Evolutionary conservation across 768 basidiomycete genomes (phyloP).

Genomic region (Podaxis mareebaensis): DNA sequence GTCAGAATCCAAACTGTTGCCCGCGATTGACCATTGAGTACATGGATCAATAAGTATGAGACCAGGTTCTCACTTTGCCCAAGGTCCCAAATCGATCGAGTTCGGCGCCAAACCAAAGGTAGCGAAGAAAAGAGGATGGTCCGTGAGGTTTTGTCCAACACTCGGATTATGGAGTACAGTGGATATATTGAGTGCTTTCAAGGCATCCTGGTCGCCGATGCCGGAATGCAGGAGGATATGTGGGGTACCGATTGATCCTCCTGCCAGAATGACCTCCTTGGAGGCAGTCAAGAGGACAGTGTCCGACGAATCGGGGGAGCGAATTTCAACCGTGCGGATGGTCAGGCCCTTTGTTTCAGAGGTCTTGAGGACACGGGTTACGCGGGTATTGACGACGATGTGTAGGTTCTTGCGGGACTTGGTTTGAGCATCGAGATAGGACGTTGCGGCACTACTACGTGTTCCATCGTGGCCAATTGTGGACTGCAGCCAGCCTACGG

Average conservation of each 20-base stretch:
- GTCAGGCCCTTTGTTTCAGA: neutral
- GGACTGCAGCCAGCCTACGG: slow-evolving; percentile 24
- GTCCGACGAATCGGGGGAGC: neutral
- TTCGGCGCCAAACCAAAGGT: neutral
- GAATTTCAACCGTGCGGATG: slow-evolving; percentile 16
- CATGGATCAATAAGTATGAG: neutral
- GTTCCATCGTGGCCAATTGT: slow-evolving; percentile 24
- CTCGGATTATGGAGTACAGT: slow-evolving; percentile 27
- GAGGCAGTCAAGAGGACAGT: slow-evolving; percentile 20
- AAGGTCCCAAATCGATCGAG: slow-evolving; percentile 13
- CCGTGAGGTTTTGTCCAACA: slow-evolving; percentile 30
- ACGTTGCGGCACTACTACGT: slow-evolving; percentile 28
- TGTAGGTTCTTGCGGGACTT: slow-evolving; percentile 28
- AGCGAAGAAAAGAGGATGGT: slow-evolving; percentile 21
- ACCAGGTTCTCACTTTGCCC: slow-evolving; percentile 14
- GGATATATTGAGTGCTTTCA: slow-evolving; percentile 21
- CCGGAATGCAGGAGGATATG: slow-evolving; percentile 22
- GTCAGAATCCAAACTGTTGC: neutral
- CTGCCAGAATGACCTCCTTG: slow-evolving; percentile 23
- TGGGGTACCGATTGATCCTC: slow-evolving; percentile 19
- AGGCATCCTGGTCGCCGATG: slow-evolving; percentile 19
- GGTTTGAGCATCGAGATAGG: slow-evolving; percentile 25
- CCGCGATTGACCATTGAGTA: neutral
- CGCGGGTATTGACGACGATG: slow-evolving; percentile 29
- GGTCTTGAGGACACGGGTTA: slow-evolving; percentile 20